phyloP scores from a whole-genome alignment of 176 grass and related monocot genomes.

The Cenchrus fungigraminus region DNA sequence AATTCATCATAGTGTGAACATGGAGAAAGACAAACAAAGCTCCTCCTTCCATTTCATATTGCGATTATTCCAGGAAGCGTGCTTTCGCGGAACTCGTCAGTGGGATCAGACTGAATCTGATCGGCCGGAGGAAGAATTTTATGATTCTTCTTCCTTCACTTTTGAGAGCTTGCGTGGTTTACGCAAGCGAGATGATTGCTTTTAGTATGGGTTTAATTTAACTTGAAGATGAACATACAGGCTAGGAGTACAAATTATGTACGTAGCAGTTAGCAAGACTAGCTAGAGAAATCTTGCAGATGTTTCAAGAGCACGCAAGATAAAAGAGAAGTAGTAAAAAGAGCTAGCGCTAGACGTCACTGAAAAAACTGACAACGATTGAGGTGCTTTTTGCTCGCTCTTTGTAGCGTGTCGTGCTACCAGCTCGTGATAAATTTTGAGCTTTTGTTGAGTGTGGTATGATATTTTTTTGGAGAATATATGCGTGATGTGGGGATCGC shows the following conservation, averaged over 20 bases:
- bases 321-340: background rate
- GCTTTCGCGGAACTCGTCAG: background rate
- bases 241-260: background rate
- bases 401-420: background rate
- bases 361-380: background rate
- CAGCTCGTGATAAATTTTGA: background rate
- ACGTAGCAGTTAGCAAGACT: background rate
- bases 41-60: background rate
- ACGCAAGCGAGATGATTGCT: background rate
- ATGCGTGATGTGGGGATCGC: background rate
- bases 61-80: background rate
- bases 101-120: background rate
- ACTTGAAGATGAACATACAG: background rate
- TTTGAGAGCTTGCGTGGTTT: background rate
- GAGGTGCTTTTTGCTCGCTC: background rate
- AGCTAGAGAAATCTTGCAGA: background rate
- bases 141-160: background rate
- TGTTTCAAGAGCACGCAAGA: background rate
- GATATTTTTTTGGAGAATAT: background rate
- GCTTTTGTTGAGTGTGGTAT: background rate
- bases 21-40: constrained; percentile 12
- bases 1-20: background rate
- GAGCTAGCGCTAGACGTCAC: background rate
- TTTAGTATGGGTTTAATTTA: background rate
- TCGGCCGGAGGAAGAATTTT: background rate